These are phyloP conservation scores for Dorcoceras hygrometricum DNA, from an alignment of 257 asterid species.

Conservation along the genomic window DNA sequence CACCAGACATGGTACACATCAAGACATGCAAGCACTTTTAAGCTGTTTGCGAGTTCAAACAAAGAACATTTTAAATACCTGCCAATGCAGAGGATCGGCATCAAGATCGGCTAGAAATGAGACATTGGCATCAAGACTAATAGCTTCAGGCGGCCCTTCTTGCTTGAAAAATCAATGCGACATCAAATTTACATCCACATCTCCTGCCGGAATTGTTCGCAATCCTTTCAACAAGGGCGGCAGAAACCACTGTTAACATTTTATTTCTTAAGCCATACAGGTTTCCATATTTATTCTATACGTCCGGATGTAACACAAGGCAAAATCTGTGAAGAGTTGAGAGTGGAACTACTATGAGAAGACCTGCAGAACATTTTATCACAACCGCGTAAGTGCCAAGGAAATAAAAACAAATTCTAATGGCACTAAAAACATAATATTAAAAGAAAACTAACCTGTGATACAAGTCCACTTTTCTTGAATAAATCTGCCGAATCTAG, in stretches of 20 bases:
- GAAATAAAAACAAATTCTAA: neutral
- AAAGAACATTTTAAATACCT: neutral
- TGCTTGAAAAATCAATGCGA: neutral
- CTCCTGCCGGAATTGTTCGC: constrained; percentile 25
- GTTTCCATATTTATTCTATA: constrained; percentile 31
- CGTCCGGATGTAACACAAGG: constrained; percentile 28
- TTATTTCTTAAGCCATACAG: constrained; percentile 21
- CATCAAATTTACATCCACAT: constrained; percentile 19
- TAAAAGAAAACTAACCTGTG: constrained; percentile 32
- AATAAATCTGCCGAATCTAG: constrained; percentile 19
- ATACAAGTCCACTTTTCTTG: constrained; percentile 19
- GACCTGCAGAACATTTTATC: constrained; percentile 36
- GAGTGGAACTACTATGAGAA: constrained; percentile 20
- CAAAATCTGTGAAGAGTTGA: constrained; percentile 24
- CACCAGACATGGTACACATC: neutral
- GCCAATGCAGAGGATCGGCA: neutral
- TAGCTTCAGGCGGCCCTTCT: neutral
- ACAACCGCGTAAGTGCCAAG: constrained; percentile 12
- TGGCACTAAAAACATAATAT: neutral
- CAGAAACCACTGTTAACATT: constrained; percentile 14
- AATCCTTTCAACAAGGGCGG: constrained; percentile 23
- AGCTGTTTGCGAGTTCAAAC: neutral
- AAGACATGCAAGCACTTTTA: neutral
- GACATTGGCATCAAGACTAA: neutral
- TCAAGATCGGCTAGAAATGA: neutral